Base-by-base conservation (phyloP, 2,329 filamentous ascomycete genomes). In the Botryosphaeria dothidea region DNA sequence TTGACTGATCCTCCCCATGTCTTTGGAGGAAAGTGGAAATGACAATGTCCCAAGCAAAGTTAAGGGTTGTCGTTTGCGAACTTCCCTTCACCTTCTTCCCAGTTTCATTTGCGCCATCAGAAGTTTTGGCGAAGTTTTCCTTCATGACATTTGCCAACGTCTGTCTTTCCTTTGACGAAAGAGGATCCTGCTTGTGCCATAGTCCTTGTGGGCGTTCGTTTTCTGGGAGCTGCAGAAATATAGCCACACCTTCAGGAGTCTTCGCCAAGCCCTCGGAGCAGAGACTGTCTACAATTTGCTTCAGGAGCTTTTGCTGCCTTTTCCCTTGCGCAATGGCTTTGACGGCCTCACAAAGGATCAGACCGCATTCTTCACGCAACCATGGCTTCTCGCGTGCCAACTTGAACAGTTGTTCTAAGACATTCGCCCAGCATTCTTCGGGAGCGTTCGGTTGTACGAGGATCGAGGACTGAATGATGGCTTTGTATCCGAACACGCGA, bases 21-120 rank as follows among this genome's bases (percentile, higher is more conserved):
- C 57, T 69, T 19, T 71, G 69, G 31, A 78, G 52, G 21, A 76
- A 71, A 48, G 75, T 71, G n/a, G 70, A 65, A n/a, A 97, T 77
- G 21, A 97, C 86, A 27, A 93, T 79, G 68, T 91, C 87, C 95
- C 94, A 97, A 0, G 92, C 92, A 75, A 96, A 96, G 71, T 93
- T 92, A 64, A 96, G 82, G 31, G 31, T 34, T 72, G 92, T 91
- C 1, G 91, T 87, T 64, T 88, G 92, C 84, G 92, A 93, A 67
- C 88, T 89, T 19, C 90, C 89, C 73, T 88, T 87, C 23, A 80
- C 80, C 54, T 69, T 70, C 71, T 83, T 84, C 9, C 71, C 72
- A 45, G 70, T 72, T 79, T 76, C 36, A 79, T 76, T 2, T 75
- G 77, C 27, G 79, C 78, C 71, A 51, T 71, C 69, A 11, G 85